phyloP scores from a whole-genome alignment of 1,284 basidiomycete genomes.

The Tylopilus orsonianus region DNA sequence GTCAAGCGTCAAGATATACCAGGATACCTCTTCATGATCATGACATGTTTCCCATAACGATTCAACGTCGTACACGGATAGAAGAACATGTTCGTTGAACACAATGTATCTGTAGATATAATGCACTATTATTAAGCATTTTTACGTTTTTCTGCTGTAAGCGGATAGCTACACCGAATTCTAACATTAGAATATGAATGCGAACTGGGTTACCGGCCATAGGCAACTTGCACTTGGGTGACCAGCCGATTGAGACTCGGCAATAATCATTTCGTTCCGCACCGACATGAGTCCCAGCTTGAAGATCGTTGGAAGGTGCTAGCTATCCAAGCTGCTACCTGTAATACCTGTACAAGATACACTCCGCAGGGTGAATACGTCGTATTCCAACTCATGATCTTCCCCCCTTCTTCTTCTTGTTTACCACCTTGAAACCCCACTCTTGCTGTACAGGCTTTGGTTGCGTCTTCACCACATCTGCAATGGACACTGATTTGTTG shows the following conservation, averaged over 20 bases:
- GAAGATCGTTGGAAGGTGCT: conserved; percentile 14
- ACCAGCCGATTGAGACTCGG: background rate
- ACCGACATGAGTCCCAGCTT: background rate
- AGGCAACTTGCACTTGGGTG: background rate
- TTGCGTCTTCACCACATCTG: conserved; percentile 86
- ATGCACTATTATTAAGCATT: conserved; percentile 16
- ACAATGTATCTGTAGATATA: conserved; percentile 24
- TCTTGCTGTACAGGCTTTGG: conserved; percentile 77
- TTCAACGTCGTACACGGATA: conserved; percentile 17
- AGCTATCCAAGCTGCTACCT: conserved; percentile 31
- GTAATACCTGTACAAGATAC: conserved; percentile 19
- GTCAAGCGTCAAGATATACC: conserved; percentile 67
- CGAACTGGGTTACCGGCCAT: background rate
- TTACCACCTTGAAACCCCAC: conserved; percentile 89
- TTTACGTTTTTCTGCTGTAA: background rate
- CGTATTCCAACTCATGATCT: conserved; percentile 31
- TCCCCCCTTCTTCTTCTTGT: conserved; percentile 89
- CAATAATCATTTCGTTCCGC: background rate
- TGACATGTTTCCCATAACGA: conserved; percentile 3
- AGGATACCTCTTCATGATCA: conserved; percentile 31
- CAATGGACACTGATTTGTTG: conserved; percentile 67
- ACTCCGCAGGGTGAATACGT: background rate
- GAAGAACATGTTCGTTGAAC: conserved; percentile 11
- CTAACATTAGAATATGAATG: background rate
- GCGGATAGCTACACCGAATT: no score